These are phyloP conservation scores for Corylus heterophylla DNA, from an alignment of 306 rosid genomes.

Conservation along the genomic window DNA sequence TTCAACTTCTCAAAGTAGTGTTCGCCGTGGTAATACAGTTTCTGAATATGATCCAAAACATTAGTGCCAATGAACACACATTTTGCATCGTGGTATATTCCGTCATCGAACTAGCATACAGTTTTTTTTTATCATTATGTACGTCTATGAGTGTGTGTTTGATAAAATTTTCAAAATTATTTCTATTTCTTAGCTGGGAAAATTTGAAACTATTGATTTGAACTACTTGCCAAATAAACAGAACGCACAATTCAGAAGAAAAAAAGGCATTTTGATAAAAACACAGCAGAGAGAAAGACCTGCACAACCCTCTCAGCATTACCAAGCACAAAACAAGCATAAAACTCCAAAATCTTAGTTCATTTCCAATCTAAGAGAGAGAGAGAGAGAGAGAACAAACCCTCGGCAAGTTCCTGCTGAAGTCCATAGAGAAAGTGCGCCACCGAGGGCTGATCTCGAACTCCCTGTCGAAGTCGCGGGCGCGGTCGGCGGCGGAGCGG, in stretches of 20 bases:
- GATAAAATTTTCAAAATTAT: too few relatives aligned
- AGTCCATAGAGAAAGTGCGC: conserved; percentile 72
- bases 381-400: conserved; percentile 36
- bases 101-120: too few relatives aligned
- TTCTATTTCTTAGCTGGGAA: not conserved
- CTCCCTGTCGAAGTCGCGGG: conserved; percentile 83
- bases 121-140: too few relatives aligned
- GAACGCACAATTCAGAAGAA: not conserved
- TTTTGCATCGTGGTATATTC: not conserved
- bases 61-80: too few relatives aligned
- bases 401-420: conserved; percentile 75
- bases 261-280: not conserved
- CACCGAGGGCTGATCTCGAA: conserved; percentile 71
- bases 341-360: not conserved
- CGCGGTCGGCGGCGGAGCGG: conserved; percentile 54
- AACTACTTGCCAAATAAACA: not conserved
- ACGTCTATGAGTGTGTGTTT: not conserved
- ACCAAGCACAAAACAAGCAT: not conserved
- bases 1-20: not conserved
- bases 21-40: not conserved
- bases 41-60: not conserved
- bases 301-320: not conserved
- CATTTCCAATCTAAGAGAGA: conserved; percentile 9
- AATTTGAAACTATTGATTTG: not conserved
- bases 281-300: not conserved